Evolutionary conservation across 1,284 basidiomycete species (phyloP), one percentile per base, ranked within the genome.

Genomic region (Cutaneotrichosporon cavernicola): DNA sequence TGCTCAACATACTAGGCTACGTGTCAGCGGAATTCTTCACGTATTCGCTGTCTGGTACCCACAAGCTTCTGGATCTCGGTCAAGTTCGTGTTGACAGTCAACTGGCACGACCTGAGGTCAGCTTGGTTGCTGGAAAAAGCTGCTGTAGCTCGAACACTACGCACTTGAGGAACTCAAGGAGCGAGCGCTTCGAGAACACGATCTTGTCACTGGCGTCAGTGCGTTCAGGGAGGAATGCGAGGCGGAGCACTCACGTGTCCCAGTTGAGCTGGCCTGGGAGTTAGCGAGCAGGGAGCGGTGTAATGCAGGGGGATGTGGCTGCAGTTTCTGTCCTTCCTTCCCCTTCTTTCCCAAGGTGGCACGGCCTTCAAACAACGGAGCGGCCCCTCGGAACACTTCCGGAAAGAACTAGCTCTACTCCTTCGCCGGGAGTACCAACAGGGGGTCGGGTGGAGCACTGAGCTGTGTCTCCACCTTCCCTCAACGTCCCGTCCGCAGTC

Each of bases 161-260:
- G 14, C 47, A 76, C 80, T 80, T 81, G 64, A 81, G 72, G 70
- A 81, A 81, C 65, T 81, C 80, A 52, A 81, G 73, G 40, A 81
- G 68, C 59, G 78, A 80, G 65, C 80, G 72, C 68, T 81, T 81
- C 58, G 78, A 78, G 71, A 81, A 81, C 61, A 80, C 76, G 52
- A 80, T 80, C 73, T 80, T 80, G 70, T 80, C 77, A 59, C 77
- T 79, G 63, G 3, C 2, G 53, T 65, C 40, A 70, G 65, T 21
- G 21, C 26, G 26, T 7, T 18, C 18, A 30, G n/a, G 51, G 30
- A 22, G 26, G 40, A 1, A 18, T 57, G 8, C 22, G 26, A 63
- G 75, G 63, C n/a, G 30, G 13, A 14, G 9, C 4, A 34, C 56
- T 32, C 58, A 79, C 77, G 70, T 76, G 72, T 81, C 80, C 80